A percentile compares a stretch with the other conserved stretches of the same genome.
These are phyloP conservation scores for Arthrocladium fulminans DNA, from an alignment of 2,329 filamentous ascomycete genomes.

Conservation along the genomic window DNA sequence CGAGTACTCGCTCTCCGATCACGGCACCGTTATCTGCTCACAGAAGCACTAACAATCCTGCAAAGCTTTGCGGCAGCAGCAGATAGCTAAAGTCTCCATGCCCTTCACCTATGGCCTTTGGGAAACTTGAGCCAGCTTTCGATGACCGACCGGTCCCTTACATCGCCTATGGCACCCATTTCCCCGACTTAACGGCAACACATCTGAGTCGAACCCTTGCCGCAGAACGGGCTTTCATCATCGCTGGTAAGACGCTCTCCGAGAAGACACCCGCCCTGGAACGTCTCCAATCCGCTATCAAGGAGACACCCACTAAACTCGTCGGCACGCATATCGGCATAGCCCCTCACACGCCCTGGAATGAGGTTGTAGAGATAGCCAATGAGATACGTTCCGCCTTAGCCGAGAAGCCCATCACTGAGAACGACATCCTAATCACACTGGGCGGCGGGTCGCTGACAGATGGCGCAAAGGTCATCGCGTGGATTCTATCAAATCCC, in stretches of 20 bases:
- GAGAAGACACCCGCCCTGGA: slow-evolving; percentile 40
- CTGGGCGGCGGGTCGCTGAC: slow-evolving; percentile 49
- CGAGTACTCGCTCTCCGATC: too few relatives aligned
- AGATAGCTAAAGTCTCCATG: too few relatives aligned
- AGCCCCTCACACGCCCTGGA: slow-evolving; percentile 46
- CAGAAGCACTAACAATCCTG: too few relatives aligned
- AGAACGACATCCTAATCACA: slow-evolving; percentile 44
- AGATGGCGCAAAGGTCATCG: slow-evolving; percentile 47
- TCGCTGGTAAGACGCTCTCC: slow-evolving; percentile 43
- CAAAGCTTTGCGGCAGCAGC: too few relatives aligned
- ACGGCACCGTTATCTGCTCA: too few relatives aligned
- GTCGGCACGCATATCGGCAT: slow-evolving; percentile 44
- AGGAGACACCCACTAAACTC: slow-evolving; percentile 28
- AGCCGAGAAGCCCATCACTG: slow-evolving; percentile 14
- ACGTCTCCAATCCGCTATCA: slow-evolving; percentile 33
- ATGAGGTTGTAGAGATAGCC: slow-evolving; percentile 43
- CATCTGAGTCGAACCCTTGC: slow-evolving; percentile 40
- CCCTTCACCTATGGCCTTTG: slow-evolving; percentile 12
- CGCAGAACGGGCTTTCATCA: slow-evolving; percentile 42
- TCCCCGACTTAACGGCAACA: slow-evolving; percentile 36
- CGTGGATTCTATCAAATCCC: slow-evolving; percentile 43
- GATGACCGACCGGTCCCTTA: slow-evolving; percentile 30
- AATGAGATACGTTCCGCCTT: slow-evolving; percentile 28
- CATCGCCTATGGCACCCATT: slow-evolving; percentile 42
- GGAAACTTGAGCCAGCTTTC: slow-evolving; percentile 33